phyloP scores from a whole-genome alignment of 169 alveolate species.

The Theileria annulata region DNA sequence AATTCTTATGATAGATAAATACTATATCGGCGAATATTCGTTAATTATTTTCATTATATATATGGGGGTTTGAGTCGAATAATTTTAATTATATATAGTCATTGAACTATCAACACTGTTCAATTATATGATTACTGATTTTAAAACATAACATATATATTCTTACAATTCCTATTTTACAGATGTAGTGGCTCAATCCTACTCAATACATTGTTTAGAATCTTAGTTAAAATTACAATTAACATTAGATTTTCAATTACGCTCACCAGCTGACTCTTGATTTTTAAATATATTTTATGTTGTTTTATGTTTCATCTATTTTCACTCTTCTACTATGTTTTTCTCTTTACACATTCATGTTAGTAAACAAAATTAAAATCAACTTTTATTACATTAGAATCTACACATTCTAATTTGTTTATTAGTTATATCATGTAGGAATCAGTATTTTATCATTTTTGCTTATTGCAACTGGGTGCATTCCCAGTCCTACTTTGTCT shows the following conservation, averaged over 20 bases:
- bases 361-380: background rate
- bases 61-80: background rate
- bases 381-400: background rate
- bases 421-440: background rate
- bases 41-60: too few relatives aligned
- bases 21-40: background rate
- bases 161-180: background rate
- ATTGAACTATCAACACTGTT: background rate
- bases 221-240: background rate
- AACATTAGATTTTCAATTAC: background rate
- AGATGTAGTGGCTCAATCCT: background rate
- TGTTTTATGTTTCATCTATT: background rate
- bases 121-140: too few relatives aligned
- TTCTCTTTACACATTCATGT: background rate
- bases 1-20: background rate
- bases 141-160: background rate
- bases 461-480: conserved; percentile 11
- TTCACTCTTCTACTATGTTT: background rate
- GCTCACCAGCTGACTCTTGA: background rate
- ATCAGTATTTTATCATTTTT: background rate
- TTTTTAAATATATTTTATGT: background rate
- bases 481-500: conserved; percentile 3
- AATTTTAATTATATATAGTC: background rate
- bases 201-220: background rate
- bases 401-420: background rate